A percentile compares a stretch with the other conserved stretches of the same genome.
phyloP scores from a whole-genome alignment of 2,329 filamentous ascomycete genomes.

The Hymenoscyphus albidus region DNA sequence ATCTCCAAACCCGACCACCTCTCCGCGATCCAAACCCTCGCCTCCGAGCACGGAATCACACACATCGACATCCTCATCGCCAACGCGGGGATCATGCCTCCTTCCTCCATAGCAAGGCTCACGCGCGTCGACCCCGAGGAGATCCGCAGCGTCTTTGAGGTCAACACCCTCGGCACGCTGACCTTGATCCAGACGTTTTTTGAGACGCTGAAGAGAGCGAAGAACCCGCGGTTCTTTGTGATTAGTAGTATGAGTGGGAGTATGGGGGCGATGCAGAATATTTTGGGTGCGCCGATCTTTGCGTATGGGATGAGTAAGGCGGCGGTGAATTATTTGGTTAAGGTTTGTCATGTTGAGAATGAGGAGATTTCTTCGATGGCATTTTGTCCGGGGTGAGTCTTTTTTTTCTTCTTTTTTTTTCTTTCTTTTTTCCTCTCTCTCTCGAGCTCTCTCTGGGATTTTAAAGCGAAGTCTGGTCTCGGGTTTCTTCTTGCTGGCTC shows the following conservation, averaged over 20 bases:
- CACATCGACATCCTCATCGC: slow-evolving; percentile 48
- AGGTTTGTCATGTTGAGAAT: slow-evolving; percentile 37
- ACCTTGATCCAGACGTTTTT: slow-evolving; percentile 43
- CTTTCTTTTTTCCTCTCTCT: too few species aligned
- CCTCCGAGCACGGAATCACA: slow-evolving; percentile 36
- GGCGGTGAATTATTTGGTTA: slow-evolving; percentile 34
- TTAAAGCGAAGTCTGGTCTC: too few species aligned
- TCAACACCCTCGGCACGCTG: slow-evolving; percentile 43
- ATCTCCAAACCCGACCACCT: slow-evolving; percentile 36
- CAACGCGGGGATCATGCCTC: slow-evolving; percentile 42
- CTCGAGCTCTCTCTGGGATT: too few species aligned
- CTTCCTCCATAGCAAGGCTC: slow-evolving; percentile 26
- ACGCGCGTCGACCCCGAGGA: slow-evolving; percentile 37
- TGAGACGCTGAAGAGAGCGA: slow-evolving; percentile 37
- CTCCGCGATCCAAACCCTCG: slow-evolving; percentile 36
- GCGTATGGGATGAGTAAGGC: slow-evolving; percentile 43
- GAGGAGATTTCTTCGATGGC: slow-evolving; percentile 21
- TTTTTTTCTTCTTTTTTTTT: background rate
- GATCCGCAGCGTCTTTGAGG: slow-evolving; percentile 38
- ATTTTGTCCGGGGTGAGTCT: slow-evolving; percentile 30
- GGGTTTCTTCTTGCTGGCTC: too few species aligned
- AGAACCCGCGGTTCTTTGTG: slow-evolving; percentile 38
- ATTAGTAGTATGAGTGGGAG: slow-evolving; percentile 32
- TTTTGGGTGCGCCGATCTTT: slow-evolving; percentile 19
- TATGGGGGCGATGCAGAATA: slow-evolving; percentile 13